phyloP scores from a whole-genome alignment of 805 yeast species.

The Candida caryicola region DNA sequence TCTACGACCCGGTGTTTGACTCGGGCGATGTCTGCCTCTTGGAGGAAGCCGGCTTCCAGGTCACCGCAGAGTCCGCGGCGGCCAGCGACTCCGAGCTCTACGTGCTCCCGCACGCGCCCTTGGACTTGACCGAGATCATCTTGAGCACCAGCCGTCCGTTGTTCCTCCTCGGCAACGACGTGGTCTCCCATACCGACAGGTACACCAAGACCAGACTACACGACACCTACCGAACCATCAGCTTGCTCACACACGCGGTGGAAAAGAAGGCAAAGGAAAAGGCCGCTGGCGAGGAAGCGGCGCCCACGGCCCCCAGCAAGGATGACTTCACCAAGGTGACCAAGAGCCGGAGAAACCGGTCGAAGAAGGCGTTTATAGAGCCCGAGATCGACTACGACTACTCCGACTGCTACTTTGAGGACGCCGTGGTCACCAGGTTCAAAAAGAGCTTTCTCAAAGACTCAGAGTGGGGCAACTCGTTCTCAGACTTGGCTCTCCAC shows the following conservation, averaged over 20 bases:
- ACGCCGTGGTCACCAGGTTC: constrained; percentile 17
- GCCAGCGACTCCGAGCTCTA: constrained; percentile 32
- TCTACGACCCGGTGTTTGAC: constrained; percentile 66
- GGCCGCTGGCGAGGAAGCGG: neutral
- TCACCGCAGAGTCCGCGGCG: constrained; percentile 15
- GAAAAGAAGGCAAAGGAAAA: constrained; percentile 5
- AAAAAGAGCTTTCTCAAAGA: constrained; percentile 15
- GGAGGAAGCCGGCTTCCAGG: constrained; percentile 12
- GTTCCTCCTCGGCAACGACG: constrained; percentile 50
- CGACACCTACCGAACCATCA: constrained; percentile 42
- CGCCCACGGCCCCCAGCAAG: constrained; percentile 3
- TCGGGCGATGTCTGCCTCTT: constrained; percentile 39
- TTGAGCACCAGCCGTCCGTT: constrained; percentile 32
- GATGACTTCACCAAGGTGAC: constrained; percentile 23
- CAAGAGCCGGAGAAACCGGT: constrained; percentile 18
- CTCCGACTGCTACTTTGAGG: constrained; percentile 29
- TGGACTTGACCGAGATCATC: constrained; percentile 46
- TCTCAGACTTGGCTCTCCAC: constrained; percentile 52
- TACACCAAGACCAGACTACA: constrained; percentile 41
- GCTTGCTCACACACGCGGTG: constrained; percentile 33
- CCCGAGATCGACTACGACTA: constrained; percentile 32
- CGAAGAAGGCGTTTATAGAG: constrained; percentile 25
- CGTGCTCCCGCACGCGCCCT: constrained; percentile 77
- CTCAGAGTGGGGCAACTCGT: constrained; percentile 50
- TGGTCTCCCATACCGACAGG: constrained; percentile 54